These are phyloP conservation scores for Mollisiaceae sp. DNA, from an alignment of 2,329 filamentous ascomycete genomes.

Conservation along the genomic window DNA sequence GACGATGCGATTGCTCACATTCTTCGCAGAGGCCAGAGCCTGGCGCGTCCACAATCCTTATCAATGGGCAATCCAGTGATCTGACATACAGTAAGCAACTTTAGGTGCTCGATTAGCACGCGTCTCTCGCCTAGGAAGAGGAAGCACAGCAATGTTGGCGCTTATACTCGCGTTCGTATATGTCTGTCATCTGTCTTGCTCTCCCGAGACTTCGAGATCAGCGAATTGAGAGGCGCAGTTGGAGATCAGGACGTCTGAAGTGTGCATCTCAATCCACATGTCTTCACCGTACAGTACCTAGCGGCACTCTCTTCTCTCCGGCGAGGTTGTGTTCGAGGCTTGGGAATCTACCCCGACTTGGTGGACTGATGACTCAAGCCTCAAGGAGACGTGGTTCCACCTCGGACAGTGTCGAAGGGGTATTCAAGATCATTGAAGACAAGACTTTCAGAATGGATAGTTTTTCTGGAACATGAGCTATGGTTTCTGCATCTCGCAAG, in stretches of 20 bases:
- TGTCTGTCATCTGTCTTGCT: slow-evolving; percentile 4
- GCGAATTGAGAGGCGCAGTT: not conserved
- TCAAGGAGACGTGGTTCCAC: not conserved
- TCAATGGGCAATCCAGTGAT: not conserved
- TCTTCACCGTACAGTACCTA: not conserved
- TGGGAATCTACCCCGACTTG: not conserved
- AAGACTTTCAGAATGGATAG: not conserved
- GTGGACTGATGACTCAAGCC: not conserved
- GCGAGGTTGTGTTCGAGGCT: not conserved
- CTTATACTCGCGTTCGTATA: slow-evolving; percentile 14
- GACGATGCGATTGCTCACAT: not conserved
- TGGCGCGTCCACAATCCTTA: not conserved
- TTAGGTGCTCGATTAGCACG: slow-evolving; percentile 5
- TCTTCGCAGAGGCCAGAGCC: not conserved
- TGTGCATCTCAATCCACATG: slow-evolving; percentile 1
- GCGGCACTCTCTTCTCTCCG: not conserved
- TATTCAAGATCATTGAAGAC: not conserved
- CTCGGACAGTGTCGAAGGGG: not conserved
- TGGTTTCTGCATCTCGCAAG: not conserved
- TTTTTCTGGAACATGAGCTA: not conserved
- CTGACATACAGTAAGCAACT: not conserved
- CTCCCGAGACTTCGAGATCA: not conserved
- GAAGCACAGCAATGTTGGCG: not conserved
- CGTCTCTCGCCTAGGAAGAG: not conserved
- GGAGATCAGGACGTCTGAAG: not conserved